Evolutionary conservation across 805 yeast species (phyloP).

Genomic region (Vanderwaltozyma verrucispora): DNA sequence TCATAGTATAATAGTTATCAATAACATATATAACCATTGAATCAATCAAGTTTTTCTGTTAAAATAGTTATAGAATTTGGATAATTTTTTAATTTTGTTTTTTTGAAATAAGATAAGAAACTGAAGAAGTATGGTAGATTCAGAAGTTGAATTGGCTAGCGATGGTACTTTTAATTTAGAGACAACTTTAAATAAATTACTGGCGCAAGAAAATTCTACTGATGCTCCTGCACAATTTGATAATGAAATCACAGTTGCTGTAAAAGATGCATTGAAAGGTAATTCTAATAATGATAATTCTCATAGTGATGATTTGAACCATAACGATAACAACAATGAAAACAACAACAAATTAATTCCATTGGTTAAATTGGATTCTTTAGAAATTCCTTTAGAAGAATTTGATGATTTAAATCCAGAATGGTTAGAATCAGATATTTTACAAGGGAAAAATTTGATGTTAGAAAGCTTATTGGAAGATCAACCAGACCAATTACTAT

Average conservation of each 20-base stretch:
- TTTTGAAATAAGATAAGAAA: too few species aligned
- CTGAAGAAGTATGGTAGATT: too few species aligned
- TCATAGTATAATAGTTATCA: too few species aligned
- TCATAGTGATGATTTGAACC: too few species aligned
- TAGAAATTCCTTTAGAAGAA: background rate
- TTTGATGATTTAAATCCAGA: constrained; percentile 2
- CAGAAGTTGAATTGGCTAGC: background rate
- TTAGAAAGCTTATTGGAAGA: constrained; percentile 15
- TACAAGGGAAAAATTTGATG: constrained; percentile 14
- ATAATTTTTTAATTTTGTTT: too few species aligned
- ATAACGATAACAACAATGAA: too few species aligned
- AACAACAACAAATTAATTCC: background rate
- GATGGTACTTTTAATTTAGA: background rate
- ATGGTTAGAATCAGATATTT: constrained; percentile 8
- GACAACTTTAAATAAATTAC: constrained; percentile 1
- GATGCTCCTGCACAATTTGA: background rate
- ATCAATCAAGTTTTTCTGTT: too few species aligned
- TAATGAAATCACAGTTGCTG: background rate
- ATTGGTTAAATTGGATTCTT: background rate
- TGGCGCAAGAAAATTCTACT: background rate
- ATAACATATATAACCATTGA: too few species aligned
- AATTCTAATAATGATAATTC: too few species aligned
- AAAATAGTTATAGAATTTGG: too few species aligned
- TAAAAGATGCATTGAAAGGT: too few species aligned
- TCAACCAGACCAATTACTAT: constrained; percentile 7